Evolutionary conservation across 768 basidiomycete species (phyloP).

Genomic region (Mycena kentingensis): DNA sequence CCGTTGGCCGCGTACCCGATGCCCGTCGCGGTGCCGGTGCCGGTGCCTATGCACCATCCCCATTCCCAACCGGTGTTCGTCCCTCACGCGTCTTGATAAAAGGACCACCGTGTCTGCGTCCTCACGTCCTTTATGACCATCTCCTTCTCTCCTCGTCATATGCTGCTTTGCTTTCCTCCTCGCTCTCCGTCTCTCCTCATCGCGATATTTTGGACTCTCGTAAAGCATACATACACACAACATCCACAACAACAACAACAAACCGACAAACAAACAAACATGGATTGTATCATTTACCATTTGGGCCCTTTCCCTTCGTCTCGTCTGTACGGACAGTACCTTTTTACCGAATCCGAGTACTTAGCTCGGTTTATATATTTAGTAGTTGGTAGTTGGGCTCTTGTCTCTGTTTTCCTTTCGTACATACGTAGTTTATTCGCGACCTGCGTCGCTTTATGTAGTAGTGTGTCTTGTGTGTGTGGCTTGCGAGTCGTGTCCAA

Average conservation of each 20-base stretch:
- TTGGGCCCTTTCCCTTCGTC: too few species aligned
- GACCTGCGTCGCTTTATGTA: too few species aligned
- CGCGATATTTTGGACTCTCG: neutral
- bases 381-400: too few species aligned
- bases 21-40: slow-evolving; percentile 12
- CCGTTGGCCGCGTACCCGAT: too few species aligned
- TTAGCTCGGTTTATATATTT: too few species aligned
- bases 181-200: neutral
- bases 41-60: neutral
- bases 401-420: neutral
- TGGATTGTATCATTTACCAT: neutral
- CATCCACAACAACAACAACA: neutral
- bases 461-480: too few species aligned
- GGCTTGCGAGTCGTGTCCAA: too few species aligned
- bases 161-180: slow-evolving; percentile 1
- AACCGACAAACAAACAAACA: neutral
- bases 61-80: slow-evolving; percentile 15
- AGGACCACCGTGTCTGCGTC: too few species aligned
- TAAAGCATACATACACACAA: neutral
- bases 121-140: neutral
- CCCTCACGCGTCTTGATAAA: slow-evolving; percentile 10
- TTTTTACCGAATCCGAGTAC: too few species aligned
- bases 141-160: neutral
- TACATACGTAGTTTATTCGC: too few species aligned
- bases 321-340: too few species aligned